phyloP scores from a whole-genome alignment of 1,284 basidiomycete species.

The Pseudozyma tsukubaensis region DNA sequence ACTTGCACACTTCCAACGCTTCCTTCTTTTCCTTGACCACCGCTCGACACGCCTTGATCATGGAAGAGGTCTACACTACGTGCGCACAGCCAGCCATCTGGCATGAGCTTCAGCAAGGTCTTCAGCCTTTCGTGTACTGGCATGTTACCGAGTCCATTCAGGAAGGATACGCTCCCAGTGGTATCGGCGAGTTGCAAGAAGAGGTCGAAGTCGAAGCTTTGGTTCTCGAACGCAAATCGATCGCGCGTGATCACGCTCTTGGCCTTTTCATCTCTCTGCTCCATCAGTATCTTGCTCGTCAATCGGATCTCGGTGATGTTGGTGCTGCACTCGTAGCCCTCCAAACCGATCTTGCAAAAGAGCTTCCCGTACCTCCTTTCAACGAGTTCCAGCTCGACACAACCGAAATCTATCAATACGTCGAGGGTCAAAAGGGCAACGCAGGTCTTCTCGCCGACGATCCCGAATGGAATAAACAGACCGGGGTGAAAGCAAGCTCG shows the following conservation, averaged over 20 bases:
- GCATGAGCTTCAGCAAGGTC: slow-evolving; percentile 24
- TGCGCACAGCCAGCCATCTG: slow-evolving; percentile 24
- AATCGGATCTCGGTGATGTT: not conserved
- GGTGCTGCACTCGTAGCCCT: slow-evolving; percentile 13
- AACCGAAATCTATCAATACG: slow-evolving; percentile 27
- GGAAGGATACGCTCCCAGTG: slow-evolving; percentile 26
- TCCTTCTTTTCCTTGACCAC: not conserved
- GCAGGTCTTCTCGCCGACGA: slow-evolving; percentile 26
- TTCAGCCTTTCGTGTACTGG: slow-evolving; percentile 41
- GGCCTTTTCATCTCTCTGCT: slow-evolving; percentile 36
- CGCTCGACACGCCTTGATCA: not conserved
- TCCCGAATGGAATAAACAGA: slow-evolving; percentile 19
- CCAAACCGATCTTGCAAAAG: slow-evolving; percentile 12
- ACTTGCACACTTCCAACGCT: not conserved
- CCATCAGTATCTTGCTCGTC: slow-evolving; percentile 15
- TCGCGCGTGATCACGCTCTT: slow-evolving; percentile 33
- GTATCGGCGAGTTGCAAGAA: slow-evolving; percentile 31
- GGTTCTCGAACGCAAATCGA: slow-evolving; percentile 29
- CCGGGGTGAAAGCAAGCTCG: not conserved
- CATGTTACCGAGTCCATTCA: slow-evolving; percentile 41
- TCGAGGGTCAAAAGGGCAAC: slow-evolving; percentile 31
- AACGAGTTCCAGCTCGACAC: slow-evolving; percentile 21
- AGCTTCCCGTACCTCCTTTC: not conserved
- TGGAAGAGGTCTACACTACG: slow-evolving; percentile 18
- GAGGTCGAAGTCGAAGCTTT: slow-evolving; percentile 40